Conservation (phyloP, 2,329 filamentous ascomycete genomes). For the Paraphoma sp. region DNA sequence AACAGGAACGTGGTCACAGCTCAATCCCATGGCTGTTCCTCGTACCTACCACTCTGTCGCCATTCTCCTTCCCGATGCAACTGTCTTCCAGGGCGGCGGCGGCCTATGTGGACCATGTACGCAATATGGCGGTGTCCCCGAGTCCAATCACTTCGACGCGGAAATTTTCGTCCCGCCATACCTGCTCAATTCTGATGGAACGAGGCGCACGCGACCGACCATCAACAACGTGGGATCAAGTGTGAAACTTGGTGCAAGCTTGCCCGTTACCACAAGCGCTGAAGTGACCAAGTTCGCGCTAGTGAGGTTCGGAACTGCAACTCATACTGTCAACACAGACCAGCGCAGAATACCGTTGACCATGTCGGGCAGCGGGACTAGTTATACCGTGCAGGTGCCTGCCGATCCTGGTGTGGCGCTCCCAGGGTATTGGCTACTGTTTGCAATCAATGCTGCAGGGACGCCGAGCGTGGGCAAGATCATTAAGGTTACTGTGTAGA, state of each 20-base stretch:
- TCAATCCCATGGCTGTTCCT: conserved; percentile 29
- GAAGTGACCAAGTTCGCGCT: conserved; percentile 48
- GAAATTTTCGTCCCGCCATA: conserved; percentile 65
- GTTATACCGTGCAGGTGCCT: conserved; percentile 54
- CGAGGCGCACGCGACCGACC: conserved; percentile 50
- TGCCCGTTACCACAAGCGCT: conserved; percentile 41
- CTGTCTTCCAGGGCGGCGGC: conserved; percentile 32
- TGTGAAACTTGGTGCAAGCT: conserved; percentile 38
- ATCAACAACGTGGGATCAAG: conserved; percentile 46
- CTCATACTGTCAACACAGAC: conserved; percentile 65
- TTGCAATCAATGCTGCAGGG: conserved; percentile 55
- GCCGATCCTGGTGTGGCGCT: conserved; percentile 57
- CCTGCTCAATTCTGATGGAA: conserved; percentile 57
- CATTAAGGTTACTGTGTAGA: conserved; percentile 3
- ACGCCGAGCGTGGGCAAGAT: conserved; percentile 49
- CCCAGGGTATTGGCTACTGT: conserved; percentile 63
- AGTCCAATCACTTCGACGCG: conserved; percentile 59
- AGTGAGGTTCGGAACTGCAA: conserved; percentile 58
- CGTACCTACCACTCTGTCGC: conserved; percentile 39
- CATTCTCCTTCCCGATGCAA: conserved; percentile 35
- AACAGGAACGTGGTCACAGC: conserved; percentile 24
- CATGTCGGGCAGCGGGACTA: conserved; percentile 33
- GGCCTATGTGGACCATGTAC: conserved; percentile 55
- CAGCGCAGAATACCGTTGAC: conserved; percentile 60
- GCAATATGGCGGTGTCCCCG: conserved; percentile 18